Conservation (phyloP, 345 rosid species). For the Acer campestre region DNA sequence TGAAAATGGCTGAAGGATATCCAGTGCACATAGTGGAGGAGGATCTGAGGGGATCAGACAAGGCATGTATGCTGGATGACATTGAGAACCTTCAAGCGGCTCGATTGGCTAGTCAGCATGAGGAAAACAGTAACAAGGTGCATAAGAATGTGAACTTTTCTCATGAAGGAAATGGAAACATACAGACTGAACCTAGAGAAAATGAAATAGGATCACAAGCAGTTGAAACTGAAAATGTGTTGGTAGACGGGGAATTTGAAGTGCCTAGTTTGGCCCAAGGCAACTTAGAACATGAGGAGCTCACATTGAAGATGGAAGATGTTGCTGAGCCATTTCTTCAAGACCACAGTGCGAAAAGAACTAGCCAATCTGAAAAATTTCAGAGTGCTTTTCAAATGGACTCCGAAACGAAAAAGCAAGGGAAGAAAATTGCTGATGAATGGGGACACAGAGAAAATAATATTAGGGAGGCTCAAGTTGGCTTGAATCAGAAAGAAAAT, state of each 20-base stretch:
- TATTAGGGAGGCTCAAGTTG: slow-evolving; percentile 24
- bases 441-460: slow-evolving; percentile 34
- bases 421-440: slow-evolving; percentile 35
- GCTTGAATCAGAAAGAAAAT: slow-evolving; percentile 37
- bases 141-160: slow-evolving; percentile 33
- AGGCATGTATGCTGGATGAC: slow-evolving; percentile 25
- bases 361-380: slow-evolving; percentile 30
- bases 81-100: slow-evolving; percentile 26
- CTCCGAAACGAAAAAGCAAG: slow-evolving; percentile 35
- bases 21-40: slow-evolving; percentile 17
- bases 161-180: slow-evolving; percentile 30
- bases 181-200: slow-evolving; percentile 23
- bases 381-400: slow-evolving; percentile 23
- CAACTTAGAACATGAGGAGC: slow-evolving; percentile 22
- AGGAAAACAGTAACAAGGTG: slow-evolving; percentile 25
- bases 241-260: slow-evolving; percentile 21
- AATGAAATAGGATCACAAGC: slow-evolving; percentile 35
- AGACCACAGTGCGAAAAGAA: slow-evolving; percentile 25
- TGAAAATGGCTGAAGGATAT: slow-evolving; percentile 24
- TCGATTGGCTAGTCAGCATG: slow-evolving; percentile 31
- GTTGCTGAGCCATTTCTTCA: slow-evolving; percentile 12
- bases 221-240: slow-evolving; percentile 14
- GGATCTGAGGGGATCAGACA: slow-evolving; percentile 18
- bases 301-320: slow-evolving; percentile 23
- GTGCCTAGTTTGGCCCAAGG: slow-evolving; percentile 23